phyloP scores from a whole-genome alignment of 208 protist genomes.

The Crithidia brevicula region DNA sequence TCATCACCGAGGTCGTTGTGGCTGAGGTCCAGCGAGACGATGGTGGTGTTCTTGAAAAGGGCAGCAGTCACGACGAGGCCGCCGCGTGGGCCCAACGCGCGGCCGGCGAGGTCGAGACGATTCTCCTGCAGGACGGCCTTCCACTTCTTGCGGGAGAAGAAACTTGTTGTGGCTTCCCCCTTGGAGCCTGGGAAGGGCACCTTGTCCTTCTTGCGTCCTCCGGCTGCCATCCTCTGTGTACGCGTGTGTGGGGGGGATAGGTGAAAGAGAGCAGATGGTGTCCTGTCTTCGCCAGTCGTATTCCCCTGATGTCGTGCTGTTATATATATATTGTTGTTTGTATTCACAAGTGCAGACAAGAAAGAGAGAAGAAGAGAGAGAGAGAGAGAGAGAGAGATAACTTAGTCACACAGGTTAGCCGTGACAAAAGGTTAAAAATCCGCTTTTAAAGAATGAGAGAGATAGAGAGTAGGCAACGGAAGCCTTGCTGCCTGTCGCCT shows the following conservation, averaged over 20 bases:
- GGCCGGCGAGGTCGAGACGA: conserved; percentile 62
- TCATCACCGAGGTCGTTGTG: conserved; percentile 81
- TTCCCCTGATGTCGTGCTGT: too few relatives aligned
- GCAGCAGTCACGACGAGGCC: conserved; percentile 71
- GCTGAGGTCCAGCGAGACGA: conserved; percentile 66
- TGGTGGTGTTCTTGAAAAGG: conserved; percentile 65
- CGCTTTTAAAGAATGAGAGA: too few relatives aligned
- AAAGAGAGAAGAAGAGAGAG: not conserved
- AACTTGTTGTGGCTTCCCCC: conserved; percentile 74
- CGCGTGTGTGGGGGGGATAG: not conserved
- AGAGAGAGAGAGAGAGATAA: too few relatives aligned
- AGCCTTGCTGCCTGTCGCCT: too few relatives aligned
- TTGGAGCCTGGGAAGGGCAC: conserved; percentile 76
- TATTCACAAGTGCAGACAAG: too few relatives aligned
- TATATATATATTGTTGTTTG: too few relatives aligned
- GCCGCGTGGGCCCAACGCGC: conserved; percentile 56
- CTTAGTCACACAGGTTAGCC: too few relatives aligned
- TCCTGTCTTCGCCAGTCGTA: too few relatives aligned
- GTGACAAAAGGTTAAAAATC: too few relatives aligned
- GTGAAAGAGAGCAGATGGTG: not conserved
- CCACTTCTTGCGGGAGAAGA: conserved; percentile 86
- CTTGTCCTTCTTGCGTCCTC: conserved; percentile 65
- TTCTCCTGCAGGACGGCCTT: conserved; percentile 51
- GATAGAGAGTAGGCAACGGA: too few relatives aligned
- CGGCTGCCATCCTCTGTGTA: not conserved